Evolutionary conservation across 2,329 filamentous ascomycete genomes (phyloP).

Genomic region (Clarireedia paspali): DNA sequence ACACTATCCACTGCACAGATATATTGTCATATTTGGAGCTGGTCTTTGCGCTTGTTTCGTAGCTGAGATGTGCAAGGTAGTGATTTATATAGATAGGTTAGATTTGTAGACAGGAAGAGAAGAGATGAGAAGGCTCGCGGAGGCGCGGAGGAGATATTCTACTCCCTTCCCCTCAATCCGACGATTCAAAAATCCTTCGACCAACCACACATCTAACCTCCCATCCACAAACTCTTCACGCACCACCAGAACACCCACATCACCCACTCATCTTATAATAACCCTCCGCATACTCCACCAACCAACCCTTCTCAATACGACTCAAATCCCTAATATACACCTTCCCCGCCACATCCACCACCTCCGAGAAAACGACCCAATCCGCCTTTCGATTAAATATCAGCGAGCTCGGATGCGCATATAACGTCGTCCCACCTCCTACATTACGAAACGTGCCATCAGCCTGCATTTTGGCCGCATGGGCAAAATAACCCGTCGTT

Average conservation of each 20-base stretch:
- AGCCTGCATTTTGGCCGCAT: constrained; percentile 87
- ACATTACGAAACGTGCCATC: constrained; percentile 87
- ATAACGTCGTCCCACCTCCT: constrained; percentile 66
- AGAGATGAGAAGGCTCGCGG: no score
- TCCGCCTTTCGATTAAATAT: constrained; percentile 97
- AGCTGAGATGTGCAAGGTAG: no score
- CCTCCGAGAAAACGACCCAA: constrained; percentile 93
- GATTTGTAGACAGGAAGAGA: no score
- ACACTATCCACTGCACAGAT: no score
- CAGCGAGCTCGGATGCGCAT: constrained; percentile 85
- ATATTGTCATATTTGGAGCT: no score
- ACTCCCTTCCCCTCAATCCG: no score
- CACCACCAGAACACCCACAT: not conserved
- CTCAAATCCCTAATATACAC: constrained; percentile 85
- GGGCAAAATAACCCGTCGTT: constrained; percentile 84
- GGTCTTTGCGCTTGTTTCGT: no score
- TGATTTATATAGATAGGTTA: no score
- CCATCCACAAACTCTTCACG: no score
- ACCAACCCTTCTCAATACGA: constrained; percentile 90
- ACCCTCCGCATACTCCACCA: constrained; percentile 78
- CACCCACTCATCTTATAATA: constrained; percentile 57
- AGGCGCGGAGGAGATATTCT: no score
- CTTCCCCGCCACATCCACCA: constrained; percentile 83
- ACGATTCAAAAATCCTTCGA: no score
- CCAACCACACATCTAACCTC: no score